Evolutionary conservation across 2,329 filamentous ascomycete genomes (phyloP).

Genomic region (Colletotrichum tabaci): DNA sequence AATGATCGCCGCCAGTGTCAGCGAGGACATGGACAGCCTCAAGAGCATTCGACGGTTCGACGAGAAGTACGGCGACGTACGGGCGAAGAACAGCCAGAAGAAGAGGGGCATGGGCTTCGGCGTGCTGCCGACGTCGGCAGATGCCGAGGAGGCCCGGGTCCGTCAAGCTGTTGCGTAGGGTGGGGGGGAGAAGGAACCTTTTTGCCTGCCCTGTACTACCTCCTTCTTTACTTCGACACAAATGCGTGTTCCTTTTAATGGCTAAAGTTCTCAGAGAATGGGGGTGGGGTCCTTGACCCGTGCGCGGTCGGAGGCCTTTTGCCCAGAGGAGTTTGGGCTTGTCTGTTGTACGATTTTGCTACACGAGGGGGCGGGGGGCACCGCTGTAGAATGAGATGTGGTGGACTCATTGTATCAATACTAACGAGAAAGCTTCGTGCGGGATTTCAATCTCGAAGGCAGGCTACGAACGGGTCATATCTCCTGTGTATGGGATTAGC

Average conservation of each 20-base stretch:
- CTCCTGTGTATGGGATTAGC: background rate
- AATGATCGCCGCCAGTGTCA: constrained; percentile 93
- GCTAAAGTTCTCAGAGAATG: background rate
- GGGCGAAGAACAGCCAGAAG: constrained; percentile 64
- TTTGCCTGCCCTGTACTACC: background rate
- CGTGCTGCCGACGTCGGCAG: constrained; percentile 56
- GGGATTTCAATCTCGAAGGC: background rate
- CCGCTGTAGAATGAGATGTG: constrained; percentile 1
- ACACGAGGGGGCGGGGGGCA: background rate
- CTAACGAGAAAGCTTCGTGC: background rate
- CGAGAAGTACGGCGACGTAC: constrained; percentile 91
- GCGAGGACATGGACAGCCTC: constrained; percentile 91
- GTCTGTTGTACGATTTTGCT: constrained; percentile 3
- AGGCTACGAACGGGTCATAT: background rate
- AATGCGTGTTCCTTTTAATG: background rate
- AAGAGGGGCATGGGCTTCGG: constrained; percentile 72
- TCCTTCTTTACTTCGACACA: background rate
- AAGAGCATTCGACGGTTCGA: constrained; percentile 94
- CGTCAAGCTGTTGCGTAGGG: constrained; percentile 45
- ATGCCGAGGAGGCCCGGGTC: constrained; percentile 63
- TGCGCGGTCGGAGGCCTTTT: background rate
- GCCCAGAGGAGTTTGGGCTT: background rate
- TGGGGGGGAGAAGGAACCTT: background rate
- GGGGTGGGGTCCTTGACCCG: too few relatives aligned
- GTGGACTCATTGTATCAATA: background rate